Conservation (phyloP, 2,329 filamentous ascomycete species). For the Meredithiella fracta region DNA sequence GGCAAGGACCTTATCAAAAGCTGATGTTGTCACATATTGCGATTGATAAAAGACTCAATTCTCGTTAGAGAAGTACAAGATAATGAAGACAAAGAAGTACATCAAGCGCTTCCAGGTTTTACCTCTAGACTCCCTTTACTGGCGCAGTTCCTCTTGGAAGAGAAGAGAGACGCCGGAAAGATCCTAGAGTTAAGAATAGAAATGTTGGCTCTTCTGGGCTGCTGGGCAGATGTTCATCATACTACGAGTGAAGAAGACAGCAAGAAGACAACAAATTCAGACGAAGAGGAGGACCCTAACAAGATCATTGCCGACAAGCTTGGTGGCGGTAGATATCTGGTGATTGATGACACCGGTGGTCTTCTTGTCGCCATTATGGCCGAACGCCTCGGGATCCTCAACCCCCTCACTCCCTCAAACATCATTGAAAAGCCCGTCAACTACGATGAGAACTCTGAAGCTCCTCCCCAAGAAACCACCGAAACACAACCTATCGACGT, state of each 20-base stretch:
- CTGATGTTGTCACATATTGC: constrained; percentile 77
- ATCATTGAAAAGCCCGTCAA: constrained; percentile 6
- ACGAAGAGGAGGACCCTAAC: constrained; percentile 15
- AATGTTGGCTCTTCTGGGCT: constrained; percentile 61
- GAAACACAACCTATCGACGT: background rate
- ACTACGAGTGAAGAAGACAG: constrained; percentile 25
- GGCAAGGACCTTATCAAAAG: constrained; percentile 84
- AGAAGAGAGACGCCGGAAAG: constrained; percentile 56
- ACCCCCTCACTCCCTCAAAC: constrained; percentile 25
- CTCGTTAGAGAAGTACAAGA: constrained; percentile 86
- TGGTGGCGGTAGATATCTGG: constrained; percentile 47
- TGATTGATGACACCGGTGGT: constrained; percentile 76
- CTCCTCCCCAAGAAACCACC: background rate
- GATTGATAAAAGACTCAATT: constrained; percentile 90
- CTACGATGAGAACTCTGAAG: background rate
- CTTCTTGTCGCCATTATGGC: constrained; percentile 69
- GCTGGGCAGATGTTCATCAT: constrained; percentile 81
- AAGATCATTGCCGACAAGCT: constrained; percentile 8
- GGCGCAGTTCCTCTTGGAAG: constrained; percentile 59
- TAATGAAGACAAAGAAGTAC: constrained; percentile 89
- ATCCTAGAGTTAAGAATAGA: constrained; percentile 81
- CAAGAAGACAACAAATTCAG: constrained; percentile 5
- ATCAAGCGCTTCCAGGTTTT: constrained; percentile 72
- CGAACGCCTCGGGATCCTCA: constrained; percentile 72
- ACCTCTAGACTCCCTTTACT: constrained; percentile 67